Conservation (phyloP, 345 rosid genomes). For the Acer saccharum region DNA sequence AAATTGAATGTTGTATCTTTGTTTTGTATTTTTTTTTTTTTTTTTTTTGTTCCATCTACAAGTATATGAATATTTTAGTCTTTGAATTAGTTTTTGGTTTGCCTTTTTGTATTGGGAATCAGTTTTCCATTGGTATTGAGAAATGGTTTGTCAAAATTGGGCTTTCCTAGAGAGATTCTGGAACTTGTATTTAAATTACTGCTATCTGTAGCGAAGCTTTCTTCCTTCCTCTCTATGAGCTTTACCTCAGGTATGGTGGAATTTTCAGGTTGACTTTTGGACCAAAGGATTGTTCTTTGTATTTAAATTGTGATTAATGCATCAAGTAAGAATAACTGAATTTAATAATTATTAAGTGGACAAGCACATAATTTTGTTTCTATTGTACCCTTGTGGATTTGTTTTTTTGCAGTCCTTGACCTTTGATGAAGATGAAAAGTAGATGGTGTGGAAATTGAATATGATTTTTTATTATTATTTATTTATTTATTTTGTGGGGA, state of each 20-base stretch:
- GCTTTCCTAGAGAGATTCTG: conserved; percentile 36
- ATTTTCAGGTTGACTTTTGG: conserved; percentile 90
- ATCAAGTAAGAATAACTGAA: not conserved
- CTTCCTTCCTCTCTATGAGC: conserved; percentile 87
- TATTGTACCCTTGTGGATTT: conserved; percentile 12
- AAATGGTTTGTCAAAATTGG: conserved; percentile 76
- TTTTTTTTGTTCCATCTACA: not conserved
- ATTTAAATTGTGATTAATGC: not conserved
- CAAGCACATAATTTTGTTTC: not conserved
- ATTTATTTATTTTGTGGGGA: too few relatives aligned
- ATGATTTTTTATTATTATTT: too few relatives aligned
- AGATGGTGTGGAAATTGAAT: too few relatives aligned
- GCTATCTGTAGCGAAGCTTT: conserved; percentile 86
- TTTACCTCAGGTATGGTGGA: conserved; percentile 91
- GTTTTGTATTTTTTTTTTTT: not conserved
- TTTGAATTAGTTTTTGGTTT: not conserved
- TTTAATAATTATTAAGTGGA: too few relatives aligned
- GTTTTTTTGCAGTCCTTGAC: conserved; percentile 58
- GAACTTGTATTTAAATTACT: conserved; percentile 50
- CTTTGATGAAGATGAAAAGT: too few relatives aligned
- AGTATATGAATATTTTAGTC: not conserved
- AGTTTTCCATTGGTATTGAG: conserved; percentile 64
- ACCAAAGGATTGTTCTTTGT: conserved; percentile 70
- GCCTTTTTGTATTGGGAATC: conserved; percentile 4
- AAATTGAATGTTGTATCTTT: too few relatives aligned